These are phyloP conservation scores for Pisolithus thermaeus DNA, from an alignment of 1,284 basidiomycete genomes.

Conservation along the genomic window DNA sequence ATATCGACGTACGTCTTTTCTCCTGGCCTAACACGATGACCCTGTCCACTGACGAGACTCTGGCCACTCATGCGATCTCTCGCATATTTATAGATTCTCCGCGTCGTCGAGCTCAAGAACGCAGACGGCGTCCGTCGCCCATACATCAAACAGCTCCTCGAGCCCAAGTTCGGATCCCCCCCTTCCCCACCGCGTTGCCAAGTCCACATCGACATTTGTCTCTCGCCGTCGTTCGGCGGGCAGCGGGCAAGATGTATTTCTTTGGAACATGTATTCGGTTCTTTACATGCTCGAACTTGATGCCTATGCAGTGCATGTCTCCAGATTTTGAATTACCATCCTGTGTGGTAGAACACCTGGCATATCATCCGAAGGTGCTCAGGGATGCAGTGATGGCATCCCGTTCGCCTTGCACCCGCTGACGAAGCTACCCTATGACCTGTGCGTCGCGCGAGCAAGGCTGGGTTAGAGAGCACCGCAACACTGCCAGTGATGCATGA, in stretches of 20 bases:
- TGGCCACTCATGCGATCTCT: conserved; percentile 2
- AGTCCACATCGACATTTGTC: conserved; percentile 53
- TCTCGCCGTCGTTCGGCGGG: conserved; percentile 62
- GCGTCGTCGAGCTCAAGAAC: conserved; percentile 93
- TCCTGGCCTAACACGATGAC: no score
- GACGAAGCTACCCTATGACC: conserved; percentile 57
- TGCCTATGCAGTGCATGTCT: conserved; percentile 11
- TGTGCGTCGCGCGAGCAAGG: conserved; percentile 81
- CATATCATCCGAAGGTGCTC: conserved; percentile 24
- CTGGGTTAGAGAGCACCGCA: conserved; percentile 67
- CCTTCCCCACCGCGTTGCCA: conserved; percentile 85
- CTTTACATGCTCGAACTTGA: conserved; percentile 1
- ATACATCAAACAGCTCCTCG: conserved; percentile 70
- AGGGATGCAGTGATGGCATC: conserved; percentile 79
- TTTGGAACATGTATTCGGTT: conserved; percentile 7
- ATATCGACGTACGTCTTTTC: no score
- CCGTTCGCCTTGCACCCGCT: conserved; percentile 59
- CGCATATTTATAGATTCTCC: conserved; percentile 69
- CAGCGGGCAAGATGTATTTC: background rate
- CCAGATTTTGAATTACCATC: background rate
- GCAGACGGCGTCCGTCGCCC: conserved; percentile 87
- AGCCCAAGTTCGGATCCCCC: conserved; percentile 92
- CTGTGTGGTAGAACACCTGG: background rate
- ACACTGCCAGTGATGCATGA: no score
- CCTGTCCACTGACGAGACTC: no score